phyloP scores from a whole-genome alignment of 106 monocot genomes.

The Dendrobium huoshanense region DNA sequence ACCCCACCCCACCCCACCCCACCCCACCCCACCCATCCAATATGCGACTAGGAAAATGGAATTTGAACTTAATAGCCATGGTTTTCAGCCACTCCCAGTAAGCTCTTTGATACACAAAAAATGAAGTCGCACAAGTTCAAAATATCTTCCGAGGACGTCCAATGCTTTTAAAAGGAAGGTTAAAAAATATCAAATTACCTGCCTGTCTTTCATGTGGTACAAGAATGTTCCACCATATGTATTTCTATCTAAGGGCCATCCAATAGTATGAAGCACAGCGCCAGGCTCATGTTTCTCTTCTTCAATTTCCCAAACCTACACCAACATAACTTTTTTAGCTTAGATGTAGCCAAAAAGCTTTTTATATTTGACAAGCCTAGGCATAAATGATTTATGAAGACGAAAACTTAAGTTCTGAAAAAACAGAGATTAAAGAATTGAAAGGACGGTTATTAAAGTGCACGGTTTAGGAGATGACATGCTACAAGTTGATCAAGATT shows the following conservation, averaged over 20 bases:
- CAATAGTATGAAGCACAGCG: conserved; percentile 83
- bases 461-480: neutral
- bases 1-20: too few relatives aligned
- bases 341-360: neutral
- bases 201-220: conserved; percentile 90
- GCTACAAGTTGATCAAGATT: conserved; percentile 2
- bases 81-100: neutral
- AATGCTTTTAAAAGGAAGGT: neutral
- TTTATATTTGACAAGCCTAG: neutral
- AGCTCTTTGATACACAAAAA: neutral
- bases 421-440: neutral
- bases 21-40: too few relatives aligned
- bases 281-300: conserved; percentile 75
- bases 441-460: neutral
- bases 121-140: neutral
- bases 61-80: neutral
- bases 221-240: conserved; percentile 95
- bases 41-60: too few relatives aligned
- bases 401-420: neutral
- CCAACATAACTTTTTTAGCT: neutral
- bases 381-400: neutral
- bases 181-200: conserved; percentile 34
- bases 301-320: conserved; percentile 96
- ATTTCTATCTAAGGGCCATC: conserved; percentile 87
- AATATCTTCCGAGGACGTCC: neutral